Evolutionary conservation across 2,329 filamentous ascomycete genomes (phyloP), one percentile per base, ranked within the genome.

Genomic region (Colletotrichum karsti): DNA sequence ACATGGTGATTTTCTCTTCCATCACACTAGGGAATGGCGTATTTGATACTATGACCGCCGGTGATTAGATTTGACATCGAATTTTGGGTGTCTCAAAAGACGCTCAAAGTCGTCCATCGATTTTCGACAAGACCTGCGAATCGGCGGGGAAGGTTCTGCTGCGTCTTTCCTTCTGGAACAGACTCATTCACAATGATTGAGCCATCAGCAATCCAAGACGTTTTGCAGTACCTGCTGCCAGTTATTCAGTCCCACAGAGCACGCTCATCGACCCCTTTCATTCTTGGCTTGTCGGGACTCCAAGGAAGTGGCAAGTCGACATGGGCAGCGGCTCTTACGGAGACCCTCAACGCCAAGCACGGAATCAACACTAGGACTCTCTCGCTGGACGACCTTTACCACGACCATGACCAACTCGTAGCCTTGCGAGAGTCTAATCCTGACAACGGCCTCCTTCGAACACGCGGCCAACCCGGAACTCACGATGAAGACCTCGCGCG

Each of bases 231-330:
- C n/a, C 7, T 67, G 6, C n/a, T 69, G 10, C 67, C 63, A 10
- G 33, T 35, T 8, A 35, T 69, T 7, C 37, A 51, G 26, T 13
- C 50, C 46, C 56, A 61, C 28, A 35, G 15, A 35, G 22, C 42
- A 42, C 13, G 35, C 24, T 57, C 50, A 8, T 28, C 62, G 15
- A 28, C 15, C 7, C 67, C 62, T 5, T 67, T 69, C 51, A 57
- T 69, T 18, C 37, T 69, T 7, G 51, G 56, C n/a, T 28, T 67
- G 41, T 69, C 63, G 8, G 67, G 67, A 6, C 67, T 67, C 8
- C 67, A 69, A n/a, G 67, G 63, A 10, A 69, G 67, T 26, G 67
- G 63, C 50, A 67, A 69, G 57, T 69, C 67, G 42, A 69, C 67
- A 24, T 69, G 67, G 67, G 67, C 67, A 2, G 35, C 41, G 12